These are phyloP conservation scores for Neopestalotiopsis sp. DNA, from an alignment of 2,329 filamentous ascomycete genomes.

Conservation along the genomic window DNA sequence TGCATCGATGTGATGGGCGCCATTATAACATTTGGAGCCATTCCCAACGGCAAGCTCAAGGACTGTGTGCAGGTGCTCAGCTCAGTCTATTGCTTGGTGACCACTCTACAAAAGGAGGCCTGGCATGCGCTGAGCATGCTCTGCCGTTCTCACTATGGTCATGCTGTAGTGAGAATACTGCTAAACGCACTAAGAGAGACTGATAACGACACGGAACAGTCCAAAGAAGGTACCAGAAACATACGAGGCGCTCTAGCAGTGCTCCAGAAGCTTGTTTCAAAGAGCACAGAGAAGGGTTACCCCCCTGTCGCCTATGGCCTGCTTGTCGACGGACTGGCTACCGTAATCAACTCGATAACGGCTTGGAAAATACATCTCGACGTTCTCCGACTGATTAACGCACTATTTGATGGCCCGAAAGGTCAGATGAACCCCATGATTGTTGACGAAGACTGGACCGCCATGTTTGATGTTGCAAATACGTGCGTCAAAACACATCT, in stretches of 20 bases:
- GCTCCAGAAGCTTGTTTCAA: constrained; percentile 66
- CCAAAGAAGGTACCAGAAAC: constrained; percentile 59
- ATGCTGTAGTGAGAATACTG: constrained; percentile 69
- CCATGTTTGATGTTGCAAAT: constrained; percentile 63
- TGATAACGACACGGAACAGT: constrained; percentile 48
- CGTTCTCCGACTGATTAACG: constrained; percentile 59
- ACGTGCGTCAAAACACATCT: constrained; percentile 53
- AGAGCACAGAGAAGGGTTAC: constrained; percentile 64
- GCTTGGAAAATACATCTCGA: constrained; percentile 52
- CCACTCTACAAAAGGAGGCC: constrained; percentile 63
- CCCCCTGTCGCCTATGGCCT: constrained; percentile 64
- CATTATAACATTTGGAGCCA: constrained; percentile 74
- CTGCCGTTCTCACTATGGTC: constrained; percentile 75
- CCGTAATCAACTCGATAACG: constrained; percentile 50
- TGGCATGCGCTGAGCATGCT: constrained; percentile 76
- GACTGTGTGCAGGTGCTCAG: constrained; percentile 74
- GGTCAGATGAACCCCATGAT: constrained; percentile 61
- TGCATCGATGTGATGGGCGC: constrained; percentile 73
- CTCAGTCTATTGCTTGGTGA: constrained; percentile 72
- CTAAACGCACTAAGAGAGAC: constrained; percentile 65
- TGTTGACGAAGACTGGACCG: constrained; percentile 70
- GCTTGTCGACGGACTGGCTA: constrained; percentile 62
- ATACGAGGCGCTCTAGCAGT: constrained; percentile 69
- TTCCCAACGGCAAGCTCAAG: constrained; percentile 67
- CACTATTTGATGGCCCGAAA: constrained; percentile 58